phyloP scores from a whole-genome alignment of 2,329 filamentous ascomycete genomes.

The Alternaria sp. region DNA sequence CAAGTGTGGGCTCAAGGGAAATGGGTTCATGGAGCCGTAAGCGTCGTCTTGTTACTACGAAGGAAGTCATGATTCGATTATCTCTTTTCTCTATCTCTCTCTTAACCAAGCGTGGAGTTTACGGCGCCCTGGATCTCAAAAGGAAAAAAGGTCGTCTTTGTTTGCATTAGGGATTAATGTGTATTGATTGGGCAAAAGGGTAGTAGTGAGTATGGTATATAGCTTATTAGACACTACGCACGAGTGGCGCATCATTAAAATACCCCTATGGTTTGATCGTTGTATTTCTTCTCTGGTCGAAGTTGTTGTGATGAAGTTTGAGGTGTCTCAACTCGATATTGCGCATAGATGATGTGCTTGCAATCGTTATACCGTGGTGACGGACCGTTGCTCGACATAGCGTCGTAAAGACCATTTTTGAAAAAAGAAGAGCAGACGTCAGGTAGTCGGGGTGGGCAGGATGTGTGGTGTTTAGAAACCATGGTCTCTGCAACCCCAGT shows the following conservation, averaged over 20 bases:
- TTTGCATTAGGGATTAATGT: neutral
- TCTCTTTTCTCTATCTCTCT: neutral
- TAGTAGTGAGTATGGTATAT: neutral
- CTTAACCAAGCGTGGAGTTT: neutral
- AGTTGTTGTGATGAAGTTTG: neutral
- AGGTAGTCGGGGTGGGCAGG: no score
- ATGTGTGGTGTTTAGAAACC: no score
- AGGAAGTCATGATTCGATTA: neutral
- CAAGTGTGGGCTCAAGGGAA: slow-evolving; percentile 33
- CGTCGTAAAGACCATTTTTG: no score
- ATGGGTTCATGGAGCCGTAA: slow-evolving; percentile 49
- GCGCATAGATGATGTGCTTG: no score
- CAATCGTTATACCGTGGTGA: no score
- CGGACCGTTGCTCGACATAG: no score
- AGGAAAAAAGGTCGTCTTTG: neutral
- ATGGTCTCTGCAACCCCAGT: no score
- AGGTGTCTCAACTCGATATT: no score
- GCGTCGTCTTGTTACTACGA: neutral
- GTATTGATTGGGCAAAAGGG: neutral
- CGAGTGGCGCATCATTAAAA: neutral
- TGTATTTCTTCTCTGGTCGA: neutral
- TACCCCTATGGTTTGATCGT: neutral
- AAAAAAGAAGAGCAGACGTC: no score
- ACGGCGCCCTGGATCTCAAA: neutral
- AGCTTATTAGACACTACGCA: neutral